Evolutionary conservation across 176 grass and related monocot species (phyloP).

Genomic region (Triticum turgidum): DNA sequence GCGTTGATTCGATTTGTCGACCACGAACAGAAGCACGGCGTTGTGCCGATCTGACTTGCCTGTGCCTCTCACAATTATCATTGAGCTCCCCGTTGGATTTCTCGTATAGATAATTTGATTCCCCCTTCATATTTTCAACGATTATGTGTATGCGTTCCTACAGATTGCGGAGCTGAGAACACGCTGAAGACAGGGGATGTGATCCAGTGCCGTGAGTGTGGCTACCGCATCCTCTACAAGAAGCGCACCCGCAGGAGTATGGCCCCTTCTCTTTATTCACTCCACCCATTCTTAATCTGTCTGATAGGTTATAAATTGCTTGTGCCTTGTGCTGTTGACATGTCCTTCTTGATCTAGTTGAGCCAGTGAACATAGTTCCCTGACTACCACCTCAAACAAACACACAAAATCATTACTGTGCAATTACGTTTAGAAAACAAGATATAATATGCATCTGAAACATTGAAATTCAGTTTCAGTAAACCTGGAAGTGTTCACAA

Average conservation of each 20-base stretch:
- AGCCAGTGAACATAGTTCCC: background rate
- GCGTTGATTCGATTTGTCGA: background rate
- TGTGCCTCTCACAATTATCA: too few relatives aligned
- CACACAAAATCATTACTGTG: background rate
- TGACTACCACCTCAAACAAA: too few relatives aligned
- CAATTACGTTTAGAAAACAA: background rate
- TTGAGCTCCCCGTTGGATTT: background rate
- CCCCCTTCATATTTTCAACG: background rate
- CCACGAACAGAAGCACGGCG: background rate
- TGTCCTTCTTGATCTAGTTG: background rate
- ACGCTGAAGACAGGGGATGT: slow-evolving; percentile 47
- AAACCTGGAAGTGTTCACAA: background rate
- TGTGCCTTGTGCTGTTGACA: background rate
- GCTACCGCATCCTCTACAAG: slow-evolving; percentile 68
- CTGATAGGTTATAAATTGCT: background rate
- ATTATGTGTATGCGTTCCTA: background rate
- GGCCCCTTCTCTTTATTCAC: background rate
- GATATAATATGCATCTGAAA: background rate
- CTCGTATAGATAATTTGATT: background rate
- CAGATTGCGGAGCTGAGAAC: slow-evolving; percentile 55
- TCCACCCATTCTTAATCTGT: too few relatives aligned
- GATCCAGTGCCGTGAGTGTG: slow-evolving; percentile 60
- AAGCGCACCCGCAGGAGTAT: slow-evolving; percentile 52
- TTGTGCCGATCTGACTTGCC: background rate
- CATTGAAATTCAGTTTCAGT: background rate